Conservation (phyloP, 2,329 filamentous ascomycete genomes). For the Apiospora saccharicola region DNA sequence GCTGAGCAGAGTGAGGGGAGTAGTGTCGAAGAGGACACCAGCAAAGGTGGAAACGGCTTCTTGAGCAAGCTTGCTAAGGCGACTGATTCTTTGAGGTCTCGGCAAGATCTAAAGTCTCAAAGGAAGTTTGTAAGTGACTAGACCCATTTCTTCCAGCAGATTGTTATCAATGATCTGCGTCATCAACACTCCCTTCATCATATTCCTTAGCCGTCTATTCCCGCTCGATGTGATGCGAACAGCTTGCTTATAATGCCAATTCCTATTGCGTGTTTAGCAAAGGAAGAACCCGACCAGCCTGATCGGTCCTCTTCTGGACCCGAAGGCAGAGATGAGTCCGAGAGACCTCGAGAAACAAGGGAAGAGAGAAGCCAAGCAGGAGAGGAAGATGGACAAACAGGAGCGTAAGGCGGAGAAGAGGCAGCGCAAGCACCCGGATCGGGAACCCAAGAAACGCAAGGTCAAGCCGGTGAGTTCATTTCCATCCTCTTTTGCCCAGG, state of each 20-base stretch:
- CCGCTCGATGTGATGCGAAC: too few relatives aligned
- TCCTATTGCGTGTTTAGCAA: background rate
- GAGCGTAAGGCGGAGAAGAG: conserved; percentile 31
- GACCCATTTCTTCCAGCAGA: too few relatives aligned
- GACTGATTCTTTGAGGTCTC: background rate
- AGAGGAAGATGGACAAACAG: conserved; percentile 29
- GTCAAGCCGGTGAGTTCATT: background rate
- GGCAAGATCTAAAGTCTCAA: background rate
- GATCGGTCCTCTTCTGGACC: conserved; percentile 30
- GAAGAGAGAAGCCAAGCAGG: conserved; percentile 28
- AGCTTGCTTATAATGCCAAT: too few relatives aligned
- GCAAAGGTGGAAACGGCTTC: background rate
- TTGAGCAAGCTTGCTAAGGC: background rate
- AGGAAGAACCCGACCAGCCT: conserved; percentile 31
- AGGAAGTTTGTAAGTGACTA: conserved; percentile 23
- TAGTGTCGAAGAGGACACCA: background rate
- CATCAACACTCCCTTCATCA: too few relatives aligned
- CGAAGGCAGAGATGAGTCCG: conserved; percentile 30
- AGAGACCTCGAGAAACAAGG: conserved; percentile 32
- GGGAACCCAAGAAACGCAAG: conserved; percentile 21
- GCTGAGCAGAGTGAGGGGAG: too few relatives aligned
- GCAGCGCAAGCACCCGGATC: conserved; percentile 29
- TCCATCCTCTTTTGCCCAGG: too few relatives aligned
- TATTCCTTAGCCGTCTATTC: too few relatives aligned
- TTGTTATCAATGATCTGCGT: too few relatives aligned